Evolutionary conservation across 257 asterid genomes (phyloP), one percentile per base, ranked within the genome.

Genomic region (Cordia subcordata): DNA sequence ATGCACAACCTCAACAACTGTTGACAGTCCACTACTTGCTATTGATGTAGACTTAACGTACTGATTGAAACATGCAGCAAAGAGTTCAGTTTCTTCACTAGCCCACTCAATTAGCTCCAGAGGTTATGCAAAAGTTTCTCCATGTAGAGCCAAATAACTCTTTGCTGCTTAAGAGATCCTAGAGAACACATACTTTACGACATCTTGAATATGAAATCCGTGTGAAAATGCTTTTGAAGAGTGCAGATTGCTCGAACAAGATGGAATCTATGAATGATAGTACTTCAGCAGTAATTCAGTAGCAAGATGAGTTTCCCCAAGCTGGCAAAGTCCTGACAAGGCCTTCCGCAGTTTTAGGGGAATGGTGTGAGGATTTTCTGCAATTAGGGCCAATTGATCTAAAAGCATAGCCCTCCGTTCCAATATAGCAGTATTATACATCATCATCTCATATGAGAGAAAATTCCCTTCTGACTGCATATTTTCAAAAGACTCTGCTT

Each of bases 261-360:
- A 71, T 47, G 53, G 66, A 54, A 85, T 76, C 21, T 88, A 84
- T 9, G 81, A 67, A 52, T 73, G 79, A 59, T 83, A 88, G 60
- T 80, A 80, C 50, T 81, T 77, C 40, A 88, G 63, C 78, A 88
- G 50, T 38, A 83, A 77, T 58, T 70, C 38, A 15, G 64, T 74
- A 11, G 88, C 95, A 42, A 73, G 77, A 73, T 66, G 61, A 58
- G 19, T 65, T 11, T 78, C 71, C 22, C 85, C 85, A 12, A 88
- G 81, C 58, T 72, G 85, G 77, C 75, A 57, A 61, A 88, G 77
- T 58, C 85, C 90, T 45, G 63, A 44, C 68, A 88, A 64, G 11
- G 84, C 84, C 53, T 81, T 77, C n/a, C 81, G 93, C 82, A 85
- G 63, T 70, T 88, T 90, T 12, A 85, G 75, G 6, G 95, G 79